phyloP scores from a whole-genome alignment of 108 stramenopile species.

The Skeletonema tropicum region DNA sequence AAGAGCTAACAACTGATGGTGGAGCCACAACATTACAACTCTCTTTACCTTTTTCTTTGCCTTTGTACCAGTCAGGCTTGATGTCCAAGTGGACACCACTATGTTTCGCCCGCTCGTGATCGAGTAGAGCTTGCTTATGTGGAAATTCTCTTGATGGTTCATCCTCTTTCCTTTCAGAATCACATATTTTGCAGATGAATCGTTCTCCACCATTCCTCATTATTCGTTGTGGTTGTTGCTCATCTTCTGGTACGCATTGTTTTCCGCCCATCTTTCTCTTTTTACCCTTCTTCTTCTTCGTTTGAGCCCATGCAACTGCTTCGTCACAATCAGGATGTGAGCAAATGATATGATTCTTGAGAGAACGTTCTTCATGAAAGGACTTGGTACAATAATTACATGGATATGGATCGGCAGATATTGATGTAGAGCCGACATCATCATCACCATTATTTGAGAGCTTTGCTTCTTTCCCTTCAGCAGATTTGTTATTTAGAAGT shows the following conservation, averaged over 20 bases:
- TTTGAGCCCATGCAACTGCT: conserved; percentile 35
- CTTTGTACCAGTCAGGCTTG: conserved; percentile 71
- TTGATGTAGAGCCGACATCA: background rate
- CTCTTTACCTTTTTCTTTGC: conserved; percentile 4
- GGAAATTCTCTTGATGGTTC: conserved; percentile 48
- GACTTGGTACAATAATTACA: conserved; percentile 69
- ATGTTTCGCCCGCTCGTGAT: conserved; percentile 78
- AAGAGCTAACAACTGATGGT: background rate
- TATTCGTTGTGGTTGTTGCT: conserved; percentile 9
- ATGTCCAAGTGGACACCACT: conserved; percentile 62
- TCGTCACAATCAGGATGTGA: conserved; percentile 47
- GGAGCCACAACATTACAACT: background rate
- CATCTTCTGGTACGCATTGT: background rate
- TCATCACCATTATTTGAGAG: conserved; percentile 4
- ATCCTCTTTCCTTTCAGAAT: background rate
- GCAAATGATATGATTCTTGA: conserved; percentile 66
- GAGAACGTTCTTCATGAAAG: conserved; percentile 71
- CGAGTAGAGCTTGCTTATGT: conserved; percentile 60
- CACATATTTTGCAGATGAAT: conserved; percentile 27
- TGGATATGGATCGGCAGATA: conserved; percentile 21
- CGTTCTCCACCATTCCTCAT: background rate
- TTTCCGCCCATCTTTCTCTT: conserved; percentile 19
- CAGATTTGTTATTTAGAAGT: background rate
- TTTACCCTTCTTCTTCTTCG: conserved; percentile 29
- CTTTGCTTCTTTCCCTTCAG: background rate